Evolutionary conservation across 2,329 filamentous ascomycete genomes (phyloP), one percentile per base, ranked within the genome.

Genomic region (Fusarium oligoseptatum): DNA sequence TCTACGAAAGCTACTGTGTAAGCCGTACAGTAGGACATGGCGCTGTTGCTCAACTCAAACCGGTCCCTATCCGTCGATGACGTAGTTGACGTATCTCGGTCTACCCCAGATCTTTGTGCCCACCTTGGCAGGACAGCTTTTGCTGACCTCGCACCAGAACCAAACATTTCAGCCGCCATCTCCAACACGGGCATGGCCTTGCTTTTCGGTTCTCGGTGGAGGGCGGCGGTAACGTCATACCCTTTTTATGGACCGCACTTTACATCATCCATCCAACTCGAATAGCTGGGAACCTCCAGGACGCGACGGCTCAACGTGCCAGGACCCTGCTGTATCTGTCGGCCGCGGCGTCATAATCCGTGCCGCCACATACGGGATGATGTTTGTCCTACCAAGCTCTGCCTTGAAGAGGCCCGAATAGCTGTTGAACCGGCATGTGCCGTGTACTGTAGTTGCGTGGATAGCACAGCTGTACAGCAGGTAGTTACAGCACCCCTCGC

Each of bases 261-360:
- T 74, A 68, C 72, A 74, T 74, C 72, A 74, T 74, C 29, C 61
- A 60, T 29, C 43, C 39, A 70, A 61, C 65, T 39, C 32, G 32
- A 32, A 45, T 37, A 48, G 24, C 41, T 57, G 45, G 27, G 48
- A 62, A 24, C 48, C 8, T 20, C 15, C 58, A 32, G 57, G 45
- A 68, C 39, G 48, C 37, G 32, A 56, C 57, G 52, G 43, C 55
- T 41, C 29, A 32, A 29, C 48, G 43, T 66, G 60, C n/a, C 70
- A 41, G n/a, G 20, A 41, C 32, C 34, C 45, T 43, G 48, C 39
- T 56, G 52, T 64, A 70, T 70, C 56, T 55, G 72, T 72, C 61
- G 68, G 62, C 68, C 55, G 43, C 48, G 72, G 72, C 72, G 72
- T 74, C 72, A 75, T 74, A 61, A 60, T 27, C 60, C 37, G 68